Base-by-base conservation (phyloP, 2,329 filamentous ascomycete species). In the Exophiala mesophila region DNA sequence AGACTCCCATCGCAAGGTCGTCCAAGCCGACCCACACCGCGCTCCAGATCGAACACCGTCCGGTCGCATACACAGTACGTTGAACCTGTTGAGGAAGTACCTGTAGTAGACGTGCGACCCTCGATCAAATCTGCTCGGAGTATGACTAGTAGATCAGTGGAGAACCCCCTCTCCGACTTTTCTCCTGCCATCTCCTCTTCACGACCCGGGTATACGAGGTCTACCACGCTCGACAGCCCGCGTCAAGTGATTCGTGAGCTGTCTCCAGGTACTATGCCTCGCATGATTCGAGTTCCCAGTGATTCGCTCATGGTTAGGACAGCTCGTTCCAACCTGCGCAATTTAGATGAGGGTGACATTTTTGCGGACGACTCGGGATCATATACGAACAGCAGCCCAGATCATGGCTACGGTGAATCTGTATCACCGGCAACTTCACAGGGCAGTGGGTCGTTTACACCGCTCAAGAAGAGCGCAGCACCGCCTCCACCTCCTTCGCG, bases 401-500 rank as follows among this genome's bases (percentile, higher is more conserved):
- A 74, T 51, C 63, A 68, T 29, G 65, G 62, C 15, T 69, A 69
- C 37, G 62, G 65, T 21, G 73, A 72, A 39, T 73, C 73, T 4
- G 70, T 70, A 9, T 76, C 76, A 32, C 77, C 77, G 4, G 72
- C 72, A 15, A 70, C 70, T 9, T 71, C 70, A 6, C 67, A 74
- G 51, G 71, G 71, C 18, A 74, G 71, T 53, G 64, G 64, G 36
- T 75, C 74, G 33, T 65, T 74, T 47, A 69, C 53, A 36, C 53
- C 52, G 15, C 50, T 55, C 39, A 62, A 57, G 41, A 74, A 74
- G 60, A 79, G 77, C 61, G 72, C 71, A 17, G 50, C 41, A 32
- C 76, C 78, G 34, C 80, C 80, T 15, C 80, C 80, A 19, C 80
- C 80, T 17, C 77, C 77, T 18, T 75, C 77, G 6, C 74, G 73